phyloP scores from a whole-genome alignment of 495 filamentous ascomycete species.

The Penicillium dipodomyicola region DNA sequence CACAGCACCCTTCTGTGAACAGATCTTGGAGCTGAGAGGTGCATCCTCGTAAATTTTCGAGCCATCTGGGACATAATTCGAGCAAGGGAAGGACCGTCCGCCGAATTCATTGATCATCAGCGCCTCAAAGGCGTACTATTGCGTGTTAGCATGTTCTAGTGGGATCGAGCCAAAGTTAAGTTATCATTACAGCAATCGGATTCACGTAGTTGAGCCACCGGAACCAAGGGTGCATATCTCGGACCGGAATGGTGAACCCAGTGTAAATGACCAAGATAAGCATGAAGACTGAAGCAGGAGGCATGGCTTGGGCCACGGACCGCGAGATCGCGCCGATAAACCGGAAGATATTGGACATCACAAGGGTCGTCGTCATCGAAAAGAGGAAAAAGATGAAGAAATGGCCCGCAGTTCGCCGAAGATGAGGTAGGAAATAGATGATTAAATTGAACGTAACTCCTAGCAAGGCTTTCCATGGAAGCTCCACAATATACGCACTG shows the following conservation, averaged over 20 bases:
- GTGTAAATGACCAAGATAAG: conserved; percentile 83
- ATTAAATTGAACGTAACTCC: conserved; percentile 63
- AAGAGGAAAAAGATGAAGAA: conserved; percentile 67
- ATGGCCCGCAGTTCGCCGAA: conserved; percentile 71
- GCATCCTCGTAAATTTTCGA: conserved; percentile 50
- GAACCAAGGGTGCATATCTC: conserved; percentile 74
- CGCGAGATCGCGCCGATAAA: conserved; percentile 77
- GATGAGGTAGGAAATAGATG: conserved; percentile 83
- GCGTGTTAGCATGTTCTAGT: neutral
- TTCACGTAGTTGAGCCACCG: conserved; percentile 87
- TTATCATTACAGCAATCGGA: conserved; percentile 57
- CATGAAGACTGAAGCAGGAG: conserved; percentile 78
- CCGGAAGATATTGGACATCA: conserved; percentile 76
- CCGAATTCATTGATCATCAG: conserved; percentile 91
- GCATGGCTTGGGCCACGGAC: conserved; percentile 79
- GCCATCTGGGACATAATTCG: conserved; percentile 54
- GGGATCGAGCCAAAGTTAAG: neutral
- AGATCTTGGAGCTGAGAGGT: conserved; percentile 47
- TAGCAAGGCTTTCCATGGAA: conserved; percentile 61
- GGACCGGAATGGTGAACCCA: conserved; percentile 79
- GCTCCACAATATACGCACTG: conserved; percentile 75
- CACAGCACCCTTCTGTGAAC: conserved; percentile 59
- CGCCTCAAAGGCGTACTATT: conserved; percentile 74
- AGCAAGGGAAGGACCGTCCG: conserved; percentile 61
- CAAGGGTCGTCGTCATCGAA: conserved; percentile 62